Conservation (phyloP, 2,329 filamentous ascomycete species). For the Chaetothyriales sp. region DNA sequence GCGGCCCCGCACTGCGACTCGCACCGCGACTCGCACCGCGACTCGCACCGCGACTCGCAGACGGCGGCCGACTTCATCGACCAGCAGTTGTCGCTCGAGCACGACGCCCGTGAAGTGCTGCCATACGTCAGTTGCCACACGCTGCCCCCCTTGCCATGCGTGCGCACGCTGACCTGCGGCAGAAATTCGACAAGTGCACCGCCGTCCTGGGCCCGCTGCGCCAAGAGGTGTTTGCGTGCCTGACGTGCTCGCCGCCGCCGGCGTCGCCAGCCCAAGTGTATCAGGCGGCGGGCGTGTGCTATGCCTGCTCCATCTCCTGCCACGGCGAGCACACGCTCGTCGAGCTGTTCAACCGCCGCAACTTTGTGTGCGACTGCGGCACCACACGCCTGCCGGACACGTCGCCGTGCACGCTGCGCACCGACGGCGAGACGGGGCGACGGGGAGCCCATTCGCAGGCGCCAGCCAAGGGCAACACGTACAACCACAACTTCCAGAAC, state of each 20-base stretch:
- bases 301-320: conserved; percentile 91
- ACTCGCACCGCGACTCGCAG: background rate
- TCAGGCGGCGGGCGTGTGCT: conserved; percentile 74
- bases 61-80: conserved; percentile 51
- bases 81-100: conserved; percentile 78
- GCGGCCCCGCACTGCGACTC: background rate
- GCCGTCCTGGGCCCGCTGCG: conserved; percentile 75
- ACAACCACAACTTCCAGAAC: conserved; percentile 93
- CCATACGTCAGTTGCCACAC: conserved; percentile 56
- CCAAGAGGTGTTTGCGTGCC: conserved; percentile 79
- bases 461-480: conserved; percentile 61
- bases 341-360: conserved; percentile 87
- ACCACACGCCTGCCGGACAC: conserved; percentile 62
- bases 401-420: conserved; percentile 61
- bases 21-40: background rate
- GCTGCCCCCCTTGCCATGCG: background rate
- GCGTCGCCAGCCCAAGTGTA: conserved; percentile 48
- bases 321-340: conserved; percentile 91
- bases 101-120: conserved; percentile 84
- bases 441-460: conserved; percentile 71
- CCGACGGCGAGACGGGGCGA: conserved; percentile 57
- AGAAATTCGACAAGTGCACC: conserved; percentile 92
- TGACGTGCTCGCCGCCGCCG: conserved; percentile 83
- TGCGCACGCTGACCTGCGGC: conserved; percentile 10
- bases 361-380: conserved; percentile 94